Evolutionary conservation across 2,329 filamentous ascomycete genomes (phyloP).

Genomic region (Alternaria alternata): DNA sequence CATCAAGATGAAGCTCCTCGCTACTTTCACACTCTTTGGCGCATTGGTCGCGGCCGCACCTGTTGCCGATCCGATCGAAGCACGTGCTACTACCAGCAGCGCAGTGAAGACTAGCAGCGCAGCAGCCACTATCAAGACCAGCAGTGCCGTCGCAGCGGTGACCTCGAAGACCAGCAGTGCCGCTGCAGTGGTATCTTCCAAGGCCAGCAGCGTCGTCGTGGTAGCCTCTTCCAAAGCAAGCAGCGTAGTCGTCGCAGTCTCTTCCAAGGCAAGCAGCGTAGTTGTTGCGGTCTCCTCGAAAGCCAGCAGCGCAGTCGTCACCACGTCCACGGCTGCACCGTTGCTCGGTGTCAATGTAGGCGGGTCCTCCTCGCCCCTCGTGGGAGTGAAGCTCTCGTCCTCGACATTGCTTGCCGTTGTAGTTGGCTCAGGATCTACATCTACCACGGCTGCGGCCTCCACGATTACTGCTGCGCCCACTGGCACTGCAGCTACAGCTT

Average conservation of each 20-base stretch:
- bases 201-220: background rate
- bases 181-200: background rate
- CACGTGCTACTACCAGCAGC: background rate
- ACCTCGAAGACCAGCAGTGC: background rate
- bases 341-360: background rate
- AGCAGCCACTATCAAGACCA: background rate
- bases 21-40: background rate
- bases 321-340: background rate
- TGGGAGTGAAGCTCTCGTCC: background rate
- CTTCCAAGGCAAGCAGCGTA: background rate
- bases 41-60: background rate
- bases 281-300: background rate
- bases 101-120: background rate
- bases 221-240: background rate
- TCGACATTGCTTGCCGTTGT: background rate
- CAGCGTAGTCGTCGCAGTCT: background rate
- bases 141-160: background rate
- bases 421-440: background rate
- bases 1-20: background rate
- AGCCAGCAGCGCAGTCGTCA: background rate
- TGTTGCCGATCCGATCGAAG: background rate
- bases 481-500: background rate
- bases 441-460: background rate
- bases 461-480: background rate
- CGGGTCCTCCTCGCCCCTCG: background rate